Evolutionary conservation across 2,329 filamentous ascomycete genomes (phyloP).

Genomic region (Apiospora hydei): DNA sequence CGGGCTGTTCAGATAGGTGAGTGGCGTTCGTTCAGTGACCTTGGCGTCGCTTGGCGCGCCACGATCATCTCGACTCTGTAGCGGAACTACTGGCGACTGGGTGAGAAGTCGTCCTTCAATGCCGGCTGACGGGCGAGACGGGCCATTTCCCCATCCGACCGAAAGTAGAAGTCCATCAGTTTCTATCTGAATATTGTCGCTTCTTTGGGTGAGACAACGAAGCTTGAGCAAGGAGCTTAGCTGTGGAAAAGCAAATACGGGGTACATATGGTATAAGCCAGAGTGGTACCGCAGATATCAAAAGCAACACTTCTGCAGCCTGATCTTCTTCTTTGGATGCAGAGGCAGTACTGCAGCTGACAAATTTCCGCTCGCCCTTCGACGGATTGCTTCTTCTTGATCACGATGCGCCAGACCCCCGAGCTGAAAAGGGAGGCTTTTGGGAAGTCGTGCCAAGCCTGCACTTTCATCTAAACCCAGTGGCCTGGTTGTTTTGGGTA

Average conservation of each 20-base stretch:
- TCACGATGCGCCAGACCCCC: background rate
- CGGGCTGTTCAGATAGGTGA: slow-evolving; percentile 12
- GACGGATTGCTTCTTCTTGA: background rate
- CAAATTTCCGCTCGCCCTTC: background rate
- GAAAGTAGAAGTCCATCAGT: background rate
- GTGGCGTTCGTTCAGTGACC: slow-evolving; percentile 6
- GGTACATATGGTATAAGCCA: background rate
- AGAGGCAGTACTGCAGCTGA: background rate
- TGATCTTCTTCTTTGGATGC: background rate
- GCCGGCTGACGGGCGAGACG: slow-evolving; percentile 23
- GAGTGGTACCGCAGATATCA: background rate
- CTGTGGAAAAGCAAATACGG: background rate
- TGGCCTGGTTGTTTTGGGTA: background rate
- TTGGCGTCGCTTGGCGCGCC: slow-evolving; percentile 21
- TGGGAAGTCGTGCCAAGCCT: background rate
- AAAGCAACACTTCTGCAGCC: background rate
- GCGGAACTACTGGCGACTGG: background rate
- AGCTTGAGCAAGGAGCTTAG: background rate
- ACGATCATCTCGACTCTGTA: slow-evolving; percentile 9
- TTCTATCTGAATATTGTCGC: background rate
- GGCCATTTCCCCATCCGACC: slow-evolving; percentile 20
- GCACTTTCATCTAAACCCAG: slow-evolving; percentile 5
- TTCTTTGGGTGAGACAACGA: background rate
- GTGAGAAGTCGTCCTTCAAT: background rate
- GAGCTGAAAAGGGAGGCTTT: slow-evolving; percentile 5